Conservation (phyloP, 2,329 filamentous ascomycete species). For the Cytospora leucostoma region DNA sequence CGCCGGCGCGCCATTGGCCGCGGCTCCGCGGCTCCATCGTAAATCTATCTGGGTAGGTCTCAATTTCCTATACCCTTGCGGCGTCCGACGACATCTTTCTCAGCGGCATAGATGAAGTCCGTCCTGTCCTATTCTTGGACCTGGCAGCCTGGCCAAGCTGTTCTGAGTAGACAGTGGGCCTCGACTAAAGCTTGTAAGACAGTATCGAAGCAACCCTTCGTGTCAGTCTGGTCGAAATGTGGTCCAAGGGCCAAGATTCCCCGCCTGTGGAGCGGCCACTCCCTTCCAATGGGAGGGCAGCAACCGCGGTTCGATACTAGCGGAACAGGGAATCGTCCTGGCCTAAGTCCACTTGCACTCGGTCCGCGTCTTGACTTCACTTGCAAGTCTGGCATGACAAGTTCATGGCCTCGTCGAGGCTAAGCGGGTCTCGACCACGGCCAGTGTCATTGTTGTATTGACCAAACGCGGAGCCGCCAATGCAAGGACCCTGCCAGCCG, state of each 20-base stretch:
- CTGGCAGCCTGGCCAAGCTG: background rate
- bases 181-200: background rate
- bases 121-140: background rate
- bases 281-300: constrained; percentile 19
- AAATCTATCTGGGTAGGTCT: background rate
- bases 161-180: background rate
- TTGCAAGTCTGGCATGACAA: constrained; percentile 7
- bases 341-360: constrained; percentile 15
- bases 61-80: background rate
- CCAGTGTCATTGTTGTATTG: constrained; percentile 1
- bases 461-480: background rate
- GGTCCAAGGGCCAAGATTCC: constrained; percentile 4
- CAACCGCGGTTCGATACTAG: constrained; percentile 11
- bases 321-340: constrained; percentile 3
- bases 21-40: constrained; percentile 9
- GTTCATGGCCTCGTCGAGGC: constrained; percentile 10
- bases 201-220: constrained; percentile 8
- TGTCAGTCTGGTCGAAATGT: constrained; percentile 7
- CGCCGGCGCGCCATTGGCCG: constrained; percentile 16
- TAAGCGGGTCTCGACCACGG: constrained; percentile 3
- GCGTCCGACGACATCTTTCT: background rate
- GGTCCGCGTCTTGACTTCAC: constrained; percentile 9
- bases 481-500: constrained; percentile 1
- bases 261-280: constrained; percentile 12
- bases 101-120: constrained; percentile 6